These are phyloP conservation scores for Pleoardoris graminearum DNA, from an alignment of 2,329 filamentous ascomycete genomes.

Conservation along the genomic window DNA sequence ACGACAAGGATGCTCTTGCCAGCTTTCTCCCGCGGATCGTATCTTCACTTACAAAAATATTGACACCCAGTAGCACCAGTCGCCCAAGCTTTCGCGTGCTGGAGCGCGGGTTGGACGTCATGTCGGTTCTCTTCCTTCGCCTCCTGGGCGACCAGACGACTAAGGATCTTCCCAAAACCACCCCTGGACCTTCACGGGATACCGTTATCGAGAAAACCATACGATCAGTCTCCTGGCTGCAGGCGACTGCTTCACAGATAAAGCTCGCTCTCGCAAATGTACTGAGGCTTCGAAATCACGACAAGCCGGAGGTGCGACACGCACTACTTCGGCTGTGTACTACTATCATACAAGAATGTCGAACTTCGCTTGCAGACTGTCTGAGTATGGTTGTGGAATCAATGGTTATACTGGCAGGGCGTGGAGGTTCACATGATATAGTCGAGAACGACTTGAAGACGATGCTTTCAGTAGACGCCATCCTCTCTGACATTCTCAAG, in stretches of 20 bases:
- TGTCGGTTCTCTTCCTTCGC: constrained; percentile 53
- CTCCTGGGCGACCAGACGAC: constrained; percentile 53
- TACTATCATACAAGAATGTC: constrained; percentile 76
- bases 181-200: constrained; percentile 14
- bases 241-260: constrained; percentile 77
- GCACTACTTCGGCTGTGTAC: constrained; percentile 74
- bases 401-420: constrained; percentile 65
- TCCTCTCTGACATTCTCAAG: constrained; percentile 67
- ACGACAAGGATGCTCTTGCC: constrained; percentile 73
- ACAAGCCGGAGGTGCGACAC: constrained; percentile 67
- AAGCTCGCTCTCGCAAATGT: constrained; percentile 80
- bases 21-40: constrained; percentile 87
- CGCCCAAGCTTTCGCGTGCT: constrained; percentile 67
- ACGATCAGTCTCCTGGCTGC: constrained; percentile 68
- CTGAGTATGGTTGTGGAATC: constrained; percentile 77
- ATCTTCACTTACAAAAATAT: constrained; percentile 75
- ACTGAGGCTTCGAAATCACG: constrained; percentile 72
- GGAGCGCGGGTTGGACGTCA: constrained; percentile 60
- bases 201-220: constrained; percentile 36
- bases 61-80: constrained; percentile 69
- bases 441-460: constrained; percentile 56
- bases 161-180: constrained; percentile 26
- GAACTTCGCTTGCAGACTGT: constrained; percentile 70
- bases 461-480: constrained; percentile 64
- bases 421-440: constrained; percentile 53